phyloP scores from a whole-genome alignment of 2,329 filamentous ascomycete species.

The Gremmenia infestans region DNA sequence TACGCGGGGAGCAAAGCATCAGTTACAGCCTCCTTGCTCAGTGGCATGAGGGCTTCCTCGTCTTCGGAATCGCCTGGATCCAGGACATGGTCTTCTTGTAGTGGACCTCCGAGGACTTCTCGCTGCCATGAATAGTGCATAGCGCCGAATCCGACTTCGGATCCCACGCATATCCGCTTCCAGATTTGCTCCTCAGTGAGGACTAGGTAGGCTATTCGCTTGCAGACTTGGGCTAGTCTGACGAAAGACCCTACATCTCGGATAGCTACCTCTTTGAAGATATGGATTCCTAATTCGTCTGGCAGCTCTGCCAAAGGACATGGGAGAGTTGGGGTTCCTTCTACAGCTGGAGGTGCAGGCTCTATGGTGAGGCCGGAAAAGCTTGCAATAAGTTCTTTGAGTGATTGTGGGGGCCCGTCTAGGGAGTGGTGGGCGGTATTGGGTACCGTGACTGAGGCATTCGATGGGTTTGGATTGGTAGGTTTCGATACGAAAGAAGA shows the following conservation, averaged over 20 bases:
- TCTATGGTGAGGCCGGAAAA: conserved; percentile 70
- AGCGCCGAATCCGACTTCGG: conserved; percentile 69
- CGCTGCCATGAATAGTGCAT: conserved; percentile 80
- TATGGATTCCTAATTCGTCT: conserved; percentile 77
- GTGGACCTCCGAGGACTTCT: conserved; percentile 51
- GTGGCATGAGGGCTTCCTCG: background rate
- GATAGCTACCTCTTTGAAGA: conserved; percentile 67
- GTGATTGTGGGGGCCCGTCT: conserved; percentile 48
- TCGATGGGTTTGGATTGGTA: conserved; percentile 35
- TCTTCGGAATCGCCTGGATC: conserved; percentile 6
- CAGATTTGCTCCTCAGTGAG: conserved; percentile 81
- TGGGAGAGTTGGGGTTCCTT: conserved; percentile 67
- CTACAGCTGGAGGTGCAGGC: conserved; percentile 60
- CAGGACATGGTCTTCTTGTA: conserved; percentile 28
- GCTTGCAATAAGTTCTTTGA: conserved; percentile 66
- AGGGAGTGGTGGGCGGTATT: conserved; percentile 53
- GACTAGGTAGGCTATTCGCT: conserved; percentile 79
- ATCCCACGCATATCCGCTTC: conserved; percentile 67
- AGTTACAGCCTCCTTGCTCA: conserved; percentile 18
- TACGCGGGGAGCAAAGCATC: conserved; percentile 39
- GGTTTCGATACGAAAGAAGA: conserved; percentile 45
- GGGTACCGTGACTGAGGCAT: conserved; percentile 46
- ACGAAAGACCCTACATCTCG: conserved; percentile 72
- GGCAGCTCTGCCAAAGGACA: conserved; percentile 76
- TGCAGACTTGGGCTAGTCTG: conserved; percentile 76